Base-by-base conservation (phyloP, 768 basidiomycete species). In the Rhodocollybia butyracea region DNA sequence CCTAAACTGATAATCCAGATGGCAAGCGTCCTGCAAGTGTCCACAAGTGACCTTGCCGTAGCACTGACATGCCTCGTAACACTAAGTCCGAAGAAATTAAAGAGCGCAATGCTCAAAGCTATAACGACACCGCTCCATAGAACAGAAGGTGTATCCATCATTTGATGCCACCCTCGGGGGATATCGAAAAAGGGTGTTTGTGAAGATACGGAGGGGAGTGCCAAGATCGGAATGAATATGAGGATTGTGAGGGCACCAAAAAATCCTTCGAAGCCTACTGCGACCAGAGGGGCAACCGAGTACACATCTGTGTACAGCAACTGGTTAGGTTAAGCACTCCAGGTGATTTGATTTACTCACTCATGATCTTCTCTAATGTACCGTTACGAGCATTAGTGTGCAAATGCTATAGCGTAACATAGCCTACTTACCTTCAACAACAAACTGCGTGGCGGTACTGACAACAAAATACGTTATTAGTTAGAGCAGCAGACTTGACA, bases 31-130 rank as follows among this genome's bases (percentile, higher is more conserved):
- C 97, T 81, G 73, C 94, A 97, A 5, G 94, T 95, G 70, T 99
- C 97, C 34, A 94, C 91, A 55, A 97, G 78, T 53, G 87, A 89
- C 58, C 96, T 83, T 17, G 92, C 91, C 1, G 94, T 97, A 31
- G 96, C 95, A 67, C 89, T 93, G 56, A 98, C 91, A 66, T 91
- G 86, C 59, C 86, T 80, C n/a, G 94, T 96, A 57, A 97, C 91
- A 67, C 90, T 92, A 48, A 96, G 70, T 11, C 94, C 94, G 63
- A 93, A 96, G 73, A 84, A 91, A 66, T 94, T 95, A 82, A 91
- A 94, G 30, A 87, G 66, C 5, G 86, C 78, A 60, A 96, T 95
- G 59, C 83, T 85, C 70, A 81, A 72, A 34, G 86, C 87, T 61
- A 92, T 90, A 12, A 80, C 88, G 42, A 91, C 66, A 15, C 82